These are phyloP conservation scores for Lachancea cidri DNA, from an alignment of 805 yeast species.

Conservation along the genomic window DNA sequence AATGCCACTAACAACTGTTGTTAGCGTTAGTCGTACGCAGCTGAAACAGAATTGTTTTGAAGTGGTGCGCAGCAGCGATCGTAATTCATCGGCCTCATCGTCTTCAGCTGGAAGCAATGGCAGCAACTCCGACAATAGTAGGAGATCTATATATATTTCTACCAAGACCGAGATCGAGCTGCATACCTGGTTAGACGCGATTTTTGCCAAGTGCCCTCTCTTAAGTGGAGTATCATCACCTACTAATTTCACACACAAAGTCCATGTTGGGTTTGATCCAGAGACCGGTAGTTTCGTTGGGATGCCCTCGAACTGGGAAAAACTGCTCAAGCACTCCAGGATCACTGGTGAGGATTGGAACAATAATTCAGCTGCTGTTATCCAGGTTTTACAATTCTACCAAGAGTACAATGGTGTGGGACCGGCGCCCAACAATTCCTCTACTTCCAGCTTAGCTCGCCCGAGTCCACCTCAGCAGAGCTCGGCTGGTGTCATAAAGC, in stretches of 20 bases:
- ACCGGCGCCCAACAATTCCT: conserved; percentile 5
- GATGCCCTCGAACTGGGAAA: conserved; percentile 91
- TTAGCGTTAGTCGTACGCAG: conserved; percentile 62
- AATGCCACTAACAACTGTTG: conserved; percentile 53
- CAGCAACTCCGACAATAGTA: conserved; percentile 24
- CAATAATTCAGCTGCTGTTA: conserved; percentile 92
- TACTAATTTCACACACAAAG: conserved; percentile 90
- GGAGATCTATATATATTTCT: conserved; percentile 65
- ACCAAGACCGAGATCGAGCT: conserved; percentile 76
- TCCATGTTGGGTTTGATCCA: conserved; percentile 83
- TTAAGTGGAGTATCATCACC: conserved; percentile 76
- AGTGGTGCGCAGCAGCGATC: conserved; percentile 47
- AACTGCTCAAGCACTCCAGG: conserved; percentile 75
- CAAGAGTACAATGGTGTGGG: conserved; percentile 37
- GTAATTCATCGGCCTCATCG: conserved; percentile 21
- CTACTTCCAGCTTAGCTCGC: conserved; percentile 6
- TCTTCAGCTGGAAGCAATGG: conserved; percentile 9
- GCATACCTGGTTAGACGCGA: conserved; percentile 87
- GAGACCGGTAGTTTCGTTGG: conserved; percentile 86
- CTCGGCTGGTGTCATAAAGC: not conserved
- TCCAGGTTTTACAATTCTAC: conserved; percentile 83
- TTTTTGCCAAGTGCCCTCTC: conserved; percentile 68
- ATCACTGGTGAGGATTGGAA: conserved; percentile 89
- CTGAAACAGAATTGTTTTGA: conserved; percentile 79
- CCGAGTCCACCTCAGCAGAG: conserved; percentile 1